Base-by-base conservation (phyloP, 1,284 basidiomycete species). In the Tilletia setariae region DNA sequence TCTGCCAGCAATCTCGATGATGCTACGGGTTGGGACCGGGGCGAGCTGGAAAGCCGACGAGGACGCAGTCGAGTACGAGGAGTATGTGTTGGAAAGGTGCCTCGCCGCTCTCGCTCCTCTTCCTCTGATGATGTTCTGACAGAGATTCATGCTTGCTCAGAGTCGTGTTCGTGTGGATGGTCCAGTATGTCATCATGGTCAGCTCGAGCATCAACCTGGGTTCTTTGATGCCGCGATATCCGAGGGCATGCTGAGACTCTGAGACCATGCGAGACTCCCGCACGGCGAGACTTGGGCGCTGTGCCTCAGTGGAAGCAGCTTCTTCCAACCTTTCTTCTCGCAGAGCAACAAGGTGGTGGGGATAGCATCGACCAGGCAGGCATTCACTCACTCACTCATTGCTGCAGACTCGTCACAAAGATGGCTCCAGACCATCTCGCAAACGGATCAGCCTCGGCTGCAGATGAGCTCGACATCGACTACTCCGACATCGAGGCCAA, bases 401-500 rank as follows among this genome's bases (percentile, higher is more conserved):
- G 11, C 21, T 28, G 28, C 51, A 23, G 21, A 53, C 21, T 15
- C 16, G 13, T 25, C 7, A 53, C n/a, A 13, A 15, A 40, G 28
- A 15, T 32, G 28, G 56, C 56, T 30, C 16, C 28, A 61, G 30
- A n/a, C 53, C n/a, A n/a, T 30, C 32, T 40, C 56, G 25, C 30
- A 21, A 61, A 61, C 56, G 56, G 56, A 35, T 61, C 56, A 30
- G 56, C 56, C 21, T 9, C 56, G 46, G 63, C 56, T 43, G 56
- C 15, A 51, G 85, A 85, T 67, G 87, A 89, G 72, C 89, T 91
- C 68, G 90, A 89, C 68, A 92, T 96, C 75, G 92, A 98, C 83
- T 98, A 90, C 83, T 88, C 90, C 67, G 94, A 98, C 82, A 96
- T 98, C 76, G 94, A 98, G 82, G 88, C 87, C 84, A 92, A 92